Percentiles rank a stretch among this genome's conserved stretches.
phyloP scores from a whole-genome alignment of 1,139 yeast genomes.

The Suhomyces chickasaworum region DNA sequence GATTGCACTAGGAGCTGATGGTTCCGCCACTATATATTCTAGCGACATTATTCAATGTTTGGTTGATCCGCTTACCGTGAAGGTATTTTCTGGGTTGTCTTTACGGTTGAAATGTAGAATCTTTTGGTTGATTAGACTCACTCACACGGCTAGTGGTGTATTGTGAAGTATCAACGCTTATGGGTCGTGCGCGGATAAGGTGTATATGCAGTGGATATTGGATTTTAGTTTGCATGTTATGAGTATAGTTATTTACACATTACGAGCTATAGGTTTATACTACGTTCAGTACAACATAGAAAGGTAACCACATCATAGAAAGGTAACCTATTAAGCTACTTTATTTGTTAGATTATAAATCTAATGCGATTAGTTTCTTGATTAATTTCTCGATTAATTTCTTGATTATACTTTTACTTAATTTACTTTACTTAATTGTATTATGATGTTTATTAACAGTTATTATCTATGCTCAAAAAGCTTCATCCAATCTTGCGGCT shows the following conservation, averaged over 20 bases:
- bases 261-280: too few species aligned
- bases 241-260: neutral
- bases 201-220: neutral
- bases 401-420: too few species aligned
- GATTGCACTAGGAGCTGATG: neutral
- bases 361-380: too few species aligned
- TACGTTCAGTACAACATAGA: too few species aligned
- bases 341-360: too few species aligned
- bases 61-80: neutral
- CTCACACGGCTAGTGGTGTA: neutral
- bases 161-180: neutral
- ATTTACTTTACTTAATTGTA: too few species aligned
- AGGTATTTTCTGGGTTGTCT: neutral
- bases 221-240: neutral
- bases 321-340: too few species aligned
- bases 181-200: neutral
- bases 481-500: constrained; percentile 90
- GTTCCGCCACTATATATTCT: neutral
- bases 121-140: too few species aligned
- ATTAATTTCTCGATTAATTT: too few species aligned
- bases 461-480: constrained; percentile 23
- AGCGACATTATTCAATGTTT: neutral
- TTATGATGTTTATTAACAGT: constrained; percentile 4
- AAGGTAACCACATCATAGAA: too few species aligned
- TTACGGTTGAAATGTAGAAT: too few species aligned